Base-by-base conservation (phyloP, 257 asterid genomes). In the Marsdenia floribunda region DNA sequence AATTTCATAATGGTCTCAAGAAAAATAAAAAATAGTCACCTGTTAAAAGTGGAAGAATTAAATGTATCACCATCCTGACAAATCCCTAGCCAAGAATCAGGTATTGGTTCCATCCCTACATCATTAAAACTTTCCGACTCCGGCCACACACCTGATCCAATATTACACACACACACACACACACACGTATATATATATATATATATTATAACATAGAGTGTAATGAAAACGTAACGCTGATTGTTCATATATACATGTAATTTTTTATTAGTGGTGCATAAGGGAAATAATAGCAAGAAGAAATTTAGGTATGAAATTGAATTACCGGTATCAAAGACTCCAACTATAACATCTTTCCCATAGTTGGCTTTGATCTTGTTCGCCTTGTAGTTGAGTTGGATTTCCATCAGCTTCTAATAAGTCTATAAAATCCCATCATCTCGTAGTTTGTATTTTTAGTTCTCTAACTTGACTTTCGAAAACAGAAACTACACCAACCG, bases 341-440 rank as follows among this genome's bases (percentile, higher is more conserved):
- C 89, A 21, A 82, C 79, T 15, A 80, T 18, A 3, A 82, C 74
- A 71, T 87, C 74, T 42, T 83, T 70, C 7, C 89, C 88, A 38
- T 68, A 73, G 16, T 67, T 57, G 42, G 89, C 86, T 73, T 35
- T 82, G 12, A 37, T 42, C 40, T 83, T 77, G 74, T 3, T 82
- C 83, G 15, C 77, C 76, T 1, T 26, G 47, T 42, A 42, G 9
- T 42, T 42, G 47, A 42, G 47, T 42, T 42, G 47, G 47, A 42
- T 42, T 11, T 42, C 47, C 47, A 42, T 42, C 9, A 42, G 47
- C 47, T 81, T 87, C 87, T 0, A 87, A 76, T 29, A 80, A 70
- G 54, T 67, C 76, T 0, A 80, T 65, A 74, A 85, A 87, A 77
- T 85, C 88, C 91, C 89, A 82, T 3, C 89, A 85, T 80, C 91